Percentiles rank a stretch among this genome's conserved stretches.
Conservation (phyloP, 108 stramenopile genomes). For the Cylindrotheca closterium region DNA sequence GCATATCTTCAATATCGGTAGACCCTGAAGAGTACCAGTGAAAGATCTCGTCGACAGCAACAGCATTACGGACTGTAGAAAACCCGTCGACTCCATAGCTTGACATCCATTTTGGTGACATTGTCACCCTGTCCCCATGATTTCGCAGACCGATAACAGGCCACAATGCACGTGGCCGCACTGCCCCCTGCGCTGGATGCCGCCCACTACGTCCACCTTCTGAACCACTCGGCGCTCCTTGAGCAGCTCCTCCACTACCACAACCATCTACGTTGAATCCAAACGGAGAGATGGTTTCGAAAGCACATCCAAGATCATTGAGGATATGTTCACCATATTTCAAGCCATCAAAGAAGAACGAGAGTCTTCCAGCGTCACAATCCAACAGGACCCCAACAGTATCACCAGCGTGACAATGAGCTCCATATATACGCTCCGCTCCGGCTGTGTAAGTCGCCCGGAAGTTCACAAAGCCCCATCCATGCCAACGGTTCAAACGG, state of each 20-base stretch:
- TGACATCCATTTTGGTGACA: constrained; percentile 84
- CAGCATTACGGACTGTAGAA: constrained; percentile 48
- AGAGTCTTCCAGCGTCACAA: constrained; percentile 89
- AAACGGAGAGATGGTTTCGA: constrained; percentile 86
- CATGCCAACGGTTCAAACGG: constrained; percentile 77
- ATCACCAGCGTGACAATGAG: constrained; percentile 89
- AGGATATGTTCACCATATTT: constrained; percentile 96
- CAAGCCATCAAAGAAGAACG: constrained; percentile 94
- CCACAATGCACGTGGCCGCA: constrained; percentile 79
- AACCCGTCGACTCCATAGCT: constrained; percentile 71
- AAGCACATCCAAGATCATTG: constrained; percentile 95
- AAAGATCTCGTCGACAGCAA: constrained; percentile 78
- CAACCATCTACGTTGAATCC: constrained; percentile 88
- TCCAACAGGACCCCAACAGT: constrained; percentile 94
- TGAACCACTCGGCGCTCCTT: constrained; percentile 81
- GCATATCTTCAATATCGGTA: constrained; percentile 14
- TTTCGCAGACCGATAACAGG: constrained; percentile 93
- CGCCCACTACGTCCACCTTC: constrained; percentile 66
- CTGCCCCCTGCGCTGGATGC: constrained; percentile 72
- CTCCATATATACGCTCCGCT: constrained; percentile 88
- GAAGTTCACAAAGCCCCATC: constrained; percentile 94
- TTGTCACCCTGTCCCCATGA: constrained; percentile 90
- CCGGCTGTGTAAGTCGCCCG: constrained; percentile 89
- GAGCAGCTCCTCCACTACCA: constrained; percentile 80
- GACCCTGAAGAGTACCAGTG: constrained; percentile 29